Conservation (phyloP, 2,329 filamentous ascomycete species). For the Hysterium pulicare region DNA sequence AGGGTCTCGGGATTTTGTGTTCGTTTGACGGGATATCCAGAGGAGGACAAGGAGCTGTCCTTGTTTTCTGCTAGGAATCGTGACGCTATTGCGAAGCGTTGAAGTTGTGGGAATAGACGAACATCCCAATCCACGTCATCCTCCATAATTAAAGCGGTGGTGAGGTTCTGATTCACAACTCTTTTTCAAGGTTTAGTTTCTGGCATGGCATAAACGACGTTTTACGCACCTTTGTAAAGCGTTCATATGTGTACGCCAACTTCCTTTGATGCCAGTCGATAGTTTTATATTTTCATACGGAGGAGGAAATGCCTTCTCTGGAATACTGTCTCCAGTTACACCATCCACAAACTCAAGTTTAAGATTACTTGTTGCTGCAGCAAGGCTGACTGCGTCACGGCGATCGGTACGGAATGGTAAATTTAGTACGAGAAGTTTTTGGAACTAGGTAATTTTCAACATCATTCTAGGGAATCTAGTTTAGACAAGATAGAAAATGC, state of each 20-base stretch:
- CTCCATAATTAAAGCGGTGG: constrained; percentile 22
- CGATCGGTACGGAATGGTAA: constrained; percentile 51
- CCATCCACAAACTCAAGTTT: constrained; percentile 49
- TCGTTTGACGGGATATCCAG: too few species aligned
- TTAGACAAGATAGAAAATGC: too few species aligned
- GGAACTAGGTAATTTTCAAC: too few species aligned
- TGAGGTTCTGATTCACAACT: constrained; percentile 18
- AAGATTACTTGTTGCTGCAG: constrained; percentile 46
- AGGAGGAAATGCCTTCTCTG: constrained; percentile 31
- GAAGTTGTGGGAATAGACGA: constrained; percentile 18
- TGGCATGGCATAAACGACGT: too few species aligned
- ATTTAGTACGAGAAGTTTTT: constrained; percentile 53
- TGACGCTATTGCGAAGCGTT: constrained; percentile 11
- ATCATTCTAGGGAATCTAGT: too few species aligned
- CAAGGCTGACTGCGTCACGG: constrained; percentile 49
- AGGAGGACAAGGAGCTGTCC: too few species aligned
- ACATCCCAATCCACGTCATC: constrained; percentile 27
- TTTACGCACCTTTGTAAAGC: constrained; percentile 18
- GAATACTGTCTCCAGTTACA: constrained; percentile 35
- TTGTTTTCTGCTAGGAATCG: too few species aligned
- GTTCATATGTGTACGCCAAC: constrained; percentile 27
- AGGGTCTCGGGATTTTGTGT: too few species aligned
- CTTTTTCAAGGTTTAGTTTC: too few species aligned
- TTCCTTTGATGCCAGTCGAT: constrained; percentile 15
- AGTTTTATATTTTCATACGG: constrained; percentile 28